Percentiles rank a stretch among this genome's conserved stretches.
Evolutionary conservation across 805 yeast species (phyloP).

Genomic region (Cyberlindnera mrakii): DNA sequence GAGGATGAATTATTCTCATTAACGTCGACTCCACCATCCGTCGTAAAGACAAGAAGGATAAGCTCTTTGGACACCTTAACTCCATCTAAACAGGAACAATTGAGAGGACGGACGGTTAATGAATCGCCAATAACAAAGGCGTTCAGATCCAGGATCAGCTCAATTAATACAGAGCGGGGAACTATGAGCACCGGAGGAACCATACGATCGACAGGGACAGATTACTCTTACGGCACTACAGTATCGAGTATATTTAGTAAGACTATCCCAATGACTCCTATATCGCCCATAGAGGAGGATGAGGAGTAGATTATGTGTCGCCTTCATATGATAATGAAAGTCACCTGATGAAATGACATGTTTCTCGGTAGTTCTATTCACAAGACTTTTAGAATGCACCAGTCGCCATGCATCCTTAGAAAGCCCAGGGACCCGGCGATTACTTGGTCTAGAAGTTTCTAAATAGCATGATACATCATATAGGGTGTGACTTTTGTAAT

Average conservation of each 20-base stretch:
- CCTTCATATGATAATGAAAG: neutral
- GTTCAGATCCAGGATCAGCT: slow-evolving; percentile 15
- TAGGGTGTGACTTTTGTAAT: no score
- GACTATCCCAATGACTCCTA: slow-evolving; percentile 15
- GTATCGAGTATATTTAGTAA: slow-evolving; percentile 15
- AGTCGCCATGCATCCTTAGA: no score
- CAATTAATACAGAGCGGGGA: slow-evolving; percentile 1
- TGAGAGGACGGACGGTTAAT: neutral
- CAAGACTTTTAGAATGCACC: no score
- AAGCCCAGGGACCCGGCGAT: no score
- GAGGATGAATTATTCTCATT: neutral
- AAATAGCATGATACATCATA: no score
- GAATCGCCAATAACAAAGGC: slow-evolving; percentile 14
- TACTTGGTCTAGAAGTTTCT: no score
- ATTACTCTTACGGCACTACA: no score
- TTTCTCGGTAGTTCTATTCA: no score
- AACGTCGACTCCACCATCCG: neutral
- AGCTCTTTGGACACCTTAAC: neutral
- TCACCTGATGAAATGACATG: no score
- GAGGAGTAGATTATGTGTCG: slow-evolving; percentile 6
- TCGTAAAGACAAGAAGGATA: neutral
- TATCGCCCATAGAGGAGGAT: slow-evolving; percentile 18
- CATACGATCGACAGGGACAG: neutral
- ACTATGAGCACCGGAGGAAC: neutral
- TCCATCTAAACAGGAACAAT: neutral